Evolutionary conservation across 2,329 filamentous ascomycete genomes (phyloP).

Genomic region (Exophiala bonariae): DNA sequence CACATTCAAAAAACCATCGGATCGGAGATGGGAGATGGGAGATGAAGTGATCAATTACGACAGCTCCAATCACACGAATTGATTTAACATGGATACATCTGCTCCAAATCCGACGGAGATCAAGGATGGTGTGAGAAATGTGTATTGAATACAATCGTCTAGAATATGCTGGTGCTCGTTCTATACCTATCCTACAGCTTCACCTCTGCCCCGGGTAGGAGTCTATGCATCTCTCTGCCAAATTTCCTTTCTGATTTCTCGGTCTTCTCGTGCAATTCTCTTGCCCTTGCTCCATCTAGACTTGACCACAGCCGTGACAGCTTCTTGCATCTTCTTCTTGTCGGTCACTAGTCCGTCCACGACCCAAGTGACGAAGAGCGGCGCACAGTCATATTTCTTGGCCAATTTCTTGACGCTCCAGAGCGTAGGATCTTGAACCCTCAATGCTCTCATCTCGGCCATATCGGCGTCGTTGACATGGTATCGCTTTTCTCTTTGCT

Average conservation of each 20-base stretch:
- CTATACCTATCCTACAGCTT: no score
- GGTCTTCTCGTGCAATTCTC: conserved; percentile 61
- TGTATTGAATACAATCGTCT: no score
- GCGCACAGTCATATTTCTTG: conserved; percentile 62
- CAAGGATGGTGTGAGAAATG: no score
- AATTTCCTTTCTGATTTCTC: conserved; percentile 57
- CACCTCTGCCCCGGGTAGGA: neutral
- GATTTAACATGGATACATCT: no score
- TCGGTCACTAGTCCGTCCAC: conserved; percentile 51
- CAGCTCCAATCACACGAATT: no score
- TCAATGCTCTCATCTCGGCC: conserved; percentile 58
- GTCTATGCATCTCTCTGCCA: conserved; percentile 60
- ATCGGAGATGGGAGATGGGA: no score
- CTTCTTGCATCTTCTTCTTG: conserved; percentile 48
- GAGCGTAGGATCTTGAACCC: conserved; percentile 54
- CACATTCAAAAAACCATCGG: no score
- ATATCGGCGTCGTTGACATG: conserved; percentile 59
- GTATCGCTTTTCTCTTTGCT: conserved; percentile 59
- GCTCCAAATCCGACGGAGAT: no score
- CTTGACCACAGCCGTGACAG: conserved; percentile 55
- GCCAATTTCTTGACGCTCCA: conserved; percentile 63
- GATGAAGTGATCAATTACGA: no score
- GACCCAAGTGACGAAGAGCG: conserved; percentile 63
- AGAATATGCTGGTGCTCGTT: no score
- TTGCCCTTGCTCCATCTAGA: conserved; percentile 61